Conservation (phyloP, 306 rosid species). For the Trifolium repens region DNA sequence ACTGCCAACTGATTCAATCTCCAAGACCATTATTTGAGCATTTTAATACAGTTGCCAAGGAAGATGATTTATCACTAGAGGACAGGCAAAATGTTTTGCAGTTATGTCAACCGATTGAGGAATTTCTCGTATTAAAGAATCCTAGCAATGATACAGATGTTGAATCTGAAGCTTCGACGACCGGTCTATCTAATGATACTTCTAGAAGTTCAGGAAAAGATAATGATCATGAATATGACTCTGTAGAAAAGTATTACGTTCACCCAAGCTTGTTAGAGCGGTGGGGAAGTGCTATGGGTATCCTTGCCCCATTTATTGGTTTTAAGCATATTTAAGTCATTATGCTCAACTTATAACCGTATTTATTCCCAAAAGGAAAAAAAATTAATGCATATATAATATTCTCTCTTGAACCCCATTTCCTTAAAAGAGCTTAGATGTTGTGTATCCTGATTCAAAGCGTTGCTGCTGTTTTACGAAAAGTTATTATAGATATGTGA, state of each 20-base stretch:
- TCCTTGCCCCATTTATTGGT: slow-evolving; percentile 56
- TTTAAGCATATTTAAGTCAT: slow-evolving; percentile 17
- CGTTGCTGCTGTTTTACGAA: slow-evolving; percentile 96
- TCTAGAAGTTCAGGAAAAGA: slow-evolving; percentile 41
- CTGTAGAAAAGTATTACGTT: slow-evolving; percentile 65
- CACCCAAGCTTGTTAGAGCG: slow-evolving; percentile 85
- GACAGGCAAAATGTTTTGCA: slow-evolving; percentile 55
- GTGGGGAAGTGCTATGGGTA: slow-evolving; percentile 99
- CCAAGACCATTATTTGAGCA: slow-evolving; percentile 62
- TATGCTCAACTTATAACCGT: not conserved
- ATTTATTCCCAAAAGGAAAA: not conserved
- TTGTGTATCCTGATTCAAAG: slow-evolving; percentile 86
- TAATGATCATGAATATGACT: slow-evolving; percentile 40
- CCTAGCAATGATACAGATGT: slow-evolving; percentile 36
- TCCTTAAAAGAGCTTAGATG: slow-evolving; percentile 68
- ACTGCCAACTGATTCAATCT: slow-evolving; percentile 58
- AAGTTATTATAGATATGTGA: slow-evolving; percentile 90
- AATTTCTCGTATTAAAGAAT: slow-evolving; percentile 68
- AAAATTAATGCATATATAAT: not conserved
- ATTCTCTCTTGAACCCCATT: slow-evolving; percentile 21
- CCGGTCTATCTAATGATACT: slow-evolving; percentile 38
- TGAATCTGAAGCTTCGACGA: slow-evolving; percentile 41
- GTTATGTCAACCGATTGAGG: slow-evolving; percentile 77
- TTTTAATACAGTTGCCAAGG: slow-evolving; percentile 40
- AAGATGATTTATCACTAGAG: slow-evolving; percentile 54